Conservation (phyloP, 441 rosid genomes). For the Heliophila coronopifolia region DNA sequence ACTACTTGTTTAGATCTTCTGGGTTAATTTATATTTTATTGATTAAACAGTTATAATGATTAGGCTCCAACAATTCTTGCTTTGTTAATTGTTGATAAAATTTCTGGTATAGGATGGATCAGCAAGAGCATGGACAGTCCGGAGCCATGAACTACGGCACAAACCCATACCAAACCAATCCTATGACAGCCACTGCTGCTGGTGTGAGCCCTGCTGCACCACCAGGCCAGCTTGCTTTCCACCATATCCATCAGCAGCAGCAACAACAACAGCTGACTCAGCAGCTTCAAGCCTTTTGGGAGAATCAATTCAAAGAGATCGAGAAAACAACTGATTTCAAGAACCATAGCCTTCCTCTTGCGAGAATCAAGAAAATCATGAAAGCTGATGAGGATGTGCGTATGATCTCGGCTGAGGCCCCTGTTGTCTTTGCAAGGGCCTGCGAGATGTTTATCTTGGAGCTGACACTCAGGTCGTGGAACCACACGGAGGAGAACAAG, state of each 20-base stretch:
- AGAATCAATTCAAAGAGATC: constrained; percentile 59
- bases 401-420: constrained; percentile 91
- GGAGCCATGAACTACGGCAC: constrained; percentile 54
- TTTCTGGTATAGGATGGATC: constrained; percentile 53
- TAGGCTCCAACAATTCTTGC: neutral
- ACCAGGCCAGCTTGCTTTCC: constrained; percentile 69
- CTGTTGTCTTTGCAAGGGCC: constrained; percentile 75
- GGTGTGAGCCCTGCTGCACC: constrained; percentile 50
- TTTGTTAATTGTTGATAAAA: constrained; percentile 1
- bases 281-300: constrained; percentile 73
- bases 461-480: constrained; percentile 75
- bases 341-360: constrained; percentile 79
- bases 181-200: constrained; percentile 37
- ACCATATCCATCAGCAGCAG: constrained; percentile 69
- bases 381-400: constrained; percentile 85
- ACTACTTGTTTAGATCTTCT: constrained; percentile 10
- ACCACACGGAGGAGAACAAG: constrained; percentile 81
- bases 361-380: constrained; percentile 91
- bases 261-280: constrained; percentile 79
- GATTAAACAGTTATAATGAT: neutral
- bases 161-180: constrained; percentile 56
- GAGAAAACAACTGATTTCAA: constrained; percentile 71
- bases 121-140: constrained; percentile 72
- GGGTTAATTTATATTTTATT: neutral
- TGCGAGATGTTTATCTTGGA: constrained; percentile 89